Evolutionary conservation across 140 eudicot species (phyloP).

Genomic region (Anethum foeniculum): DNA sequence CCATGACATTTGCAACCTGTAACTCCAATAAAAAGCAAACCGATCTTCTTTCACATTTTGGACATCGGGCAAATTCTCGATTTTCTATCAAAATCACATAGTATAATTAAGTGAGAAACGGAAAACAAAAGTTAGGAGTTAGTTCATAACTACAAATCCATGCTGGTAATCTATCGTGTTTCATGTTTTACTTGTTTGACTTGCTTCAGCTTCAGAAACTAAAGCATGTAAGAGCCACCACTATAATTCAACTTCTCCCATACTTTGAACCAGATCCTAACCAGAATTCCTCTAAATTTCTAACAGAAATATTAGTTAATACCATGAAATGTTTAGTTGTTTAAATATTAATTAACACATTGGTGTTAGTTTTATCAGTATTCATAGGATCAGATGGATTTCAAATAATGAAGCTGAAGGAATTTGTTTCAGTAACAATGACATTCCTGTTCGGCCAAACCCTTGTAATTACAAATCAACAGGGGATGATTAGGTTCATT

Average conservation of each 20-base stretch:
- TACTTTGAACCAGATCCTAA: neutral
- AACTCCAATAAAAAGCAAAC: conserved; percentile 18
- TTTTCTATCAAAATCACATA: conserved; percentile 21
- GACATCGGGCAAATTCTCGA: conserved; percentile 27
- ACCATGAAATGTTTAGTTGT: neutral
- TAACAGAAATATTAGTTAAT: neutral
- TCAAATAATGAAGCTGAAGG: neutral
- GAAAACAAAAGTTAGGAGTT: neutral
- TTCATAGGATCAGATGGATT: neutral
- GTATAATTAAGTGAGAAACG: neutral
- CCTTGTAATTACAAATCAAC: neutral
- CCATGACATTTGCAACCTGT: conserved; percentile 27
- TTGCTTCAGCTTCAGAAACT: neutral
- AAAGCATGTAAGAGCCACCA: neutral
- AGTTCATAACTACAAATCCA: neutral
- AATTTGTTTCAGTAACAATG: neutral
- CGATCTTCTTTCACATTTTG: conserved; percentile 14
- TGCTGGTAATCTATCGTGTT: neutral
- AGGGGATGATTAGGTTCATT: neutral
- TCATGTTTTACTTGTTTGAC: neutral
- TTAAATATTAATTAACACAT: neutral
- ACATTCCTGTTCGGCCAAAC: neutral
- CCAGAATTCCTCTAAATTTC: neutral
- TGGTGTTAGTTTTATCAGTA: neutral
- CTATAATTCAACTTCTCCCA: neutral